Percentiles rank a stretch among this genome's conserved stretches.
Evolutionary conservation across 495 filamentous ascomycete genomes (phyloP).

Genomic region (Xylaria castorea): DNA sequence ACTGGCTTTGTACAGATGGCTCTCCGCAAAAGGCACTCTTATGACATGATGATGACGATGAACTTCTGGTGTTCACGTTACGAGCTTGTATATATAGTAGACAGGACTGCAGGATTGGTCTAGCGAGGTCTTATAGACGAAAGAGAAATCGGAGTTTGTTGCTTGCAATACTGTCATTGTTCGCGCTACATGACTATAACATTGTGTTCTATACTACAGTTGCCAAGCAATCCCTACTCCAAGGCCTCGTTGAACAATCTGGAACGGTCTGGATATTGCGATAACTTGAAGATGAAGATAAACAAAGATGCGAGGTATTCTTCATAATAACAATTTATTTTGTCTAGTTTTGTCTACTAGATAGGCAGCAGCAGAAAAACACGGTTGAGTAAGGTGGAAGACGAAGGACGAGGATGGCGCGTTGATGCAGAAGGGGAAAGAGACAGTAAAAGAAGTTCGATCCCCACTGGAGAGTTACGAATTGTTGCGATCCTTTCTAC

Average conservation of each 20-base stretch:
- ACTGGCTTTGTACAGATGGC: constrained; percentile 25
- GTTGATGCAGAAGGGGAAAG: background rate
- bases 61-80: constrained; percentile 12
- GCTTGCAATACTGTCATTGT: background rate
- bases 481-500: background rate
- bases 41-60: constrained; percentile 24
- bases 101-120: constrained; percentile 14
- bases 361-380: background rate
- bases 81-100: constrained; percentile 21
- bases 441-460: background rate
- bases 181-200: background rate
- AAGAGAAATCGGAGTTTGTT: constrained; percentile 14
- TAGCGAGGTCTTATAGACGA: constrained; percentile 13
- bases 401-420: background rate
- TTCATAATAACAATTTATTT: background rate
- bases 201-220: background rate
- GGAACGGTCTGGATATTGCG: background rate
- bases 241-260: background rate
- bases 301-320: background rate
- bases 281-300: background rate
- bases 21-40: constrained; percentile 1
- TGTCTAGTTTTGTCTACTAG: background rate
- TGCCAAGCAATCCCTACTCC: background rate
- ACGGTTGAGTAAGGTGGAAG: background rate
- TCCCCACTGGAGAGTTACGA: background rate